phyloP scores from a whole-genome alignment of 2,329 filamentous ascomycete genomes.

The Colletotrichum melonis region DNA sequence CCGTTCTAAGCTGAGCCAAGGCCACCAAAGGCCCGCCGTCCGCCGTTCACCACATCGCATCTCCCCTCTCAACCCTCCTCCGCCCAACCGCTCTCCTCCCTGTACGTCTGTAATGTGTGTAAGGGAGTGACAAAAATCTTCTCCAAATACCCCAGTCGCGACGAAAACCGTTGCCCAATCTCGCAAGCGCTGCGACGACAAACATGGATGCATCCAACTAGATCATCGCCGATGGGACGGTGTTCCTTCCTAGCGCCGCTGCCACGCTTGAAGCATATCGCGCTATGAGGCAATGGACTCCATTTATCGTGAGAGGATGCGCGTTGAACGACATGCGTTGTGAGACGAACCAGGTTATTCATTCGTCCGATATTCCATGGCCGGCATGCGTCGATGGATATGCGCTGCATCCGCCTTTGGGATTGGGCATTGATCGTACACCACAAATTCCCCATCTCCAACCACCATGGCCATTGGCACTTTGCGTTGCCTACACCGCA shows the following conservation, averaged over 20 bases:
- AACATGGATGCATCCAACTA: constrained; percentile 18
- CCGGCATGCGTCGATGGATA: constrained; percentile 16
- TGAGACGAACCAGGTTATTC: constrained; percentile 26
- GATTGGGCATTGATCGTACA: constrained; percentile 10
- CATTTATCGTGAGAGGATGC: constrained; percentile 30
- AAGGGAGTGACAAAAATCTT: background rate
- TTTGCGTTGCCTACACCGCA: constrained; percentile 5
- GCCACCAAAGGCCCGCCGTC: background rate
- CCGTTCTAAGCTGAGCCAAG: background rate
- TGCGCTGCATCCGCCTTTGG: constrained; percentile 19
- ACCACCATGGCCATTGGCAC: background rate
- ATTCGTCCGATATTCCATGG: constrained; percentile 32
- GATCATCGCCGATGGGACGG: constrained; percentile 27
- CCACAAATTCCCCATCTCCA: constrained; percentile 10
- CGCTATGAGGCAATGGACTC: constrained; percentile 33
- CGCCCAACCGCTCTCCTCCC: background rate
- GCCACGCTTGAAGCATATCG: constrained; percentile 20
- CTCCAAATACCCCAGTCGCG: constrained; percentile 1
- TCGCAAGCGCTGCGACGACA: constrained; percentile 18
- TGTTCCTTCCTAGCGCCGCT: constrained; percentile 23
- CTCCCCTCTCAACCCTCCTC: background rate
- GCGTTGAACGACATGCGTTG: constrained; percentile 21
- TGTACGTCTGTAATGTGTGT: background rate
- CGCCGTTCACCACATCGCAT: background rate
- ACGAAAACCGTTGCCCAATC: background rate